phyloP scores from a whole-genome alignment of 495 filamentous ascomycete species.

The Podospora anserina region DNA sequence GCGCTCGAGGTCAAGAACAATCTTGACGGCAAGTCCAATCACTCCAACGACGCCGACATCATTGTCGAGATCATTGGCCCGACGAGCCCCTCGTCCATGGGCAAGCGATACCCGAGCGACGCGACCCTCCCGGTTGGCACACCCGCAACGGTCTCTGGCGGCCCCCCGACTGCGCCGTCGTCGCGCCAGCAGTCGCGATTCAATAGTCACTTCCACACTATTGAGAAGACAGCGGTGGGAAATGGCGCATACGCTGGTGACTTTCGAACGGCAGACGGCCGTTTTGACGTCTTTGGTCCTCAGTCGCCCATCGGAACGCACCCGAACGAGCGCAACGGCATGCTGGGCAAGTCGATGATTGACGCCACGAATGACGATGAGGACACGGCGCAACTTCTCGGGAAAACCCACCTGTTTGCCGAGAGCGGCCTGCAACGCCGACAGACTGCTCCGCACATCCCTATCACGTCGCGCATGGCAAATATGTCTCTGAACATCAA shows the following conservation, averaged over 20 bases:
- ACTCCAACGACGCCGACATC: conserved; percentile 70
- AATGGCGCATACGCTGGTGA: conserved; percentile 58
- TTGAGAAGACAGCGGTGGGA: conserved; percentile 68
- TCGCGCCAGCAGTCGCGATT: conserved; percentile 73
- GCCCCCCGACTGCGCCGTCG: conserved; percentile 51
- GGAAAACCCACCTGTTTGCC: conserved; percentile 80
- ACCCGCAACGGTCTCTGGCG: conserved; percentile 39
- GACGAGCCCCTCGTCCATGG: conserved; percentile 34
- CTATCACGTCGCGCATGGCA: conserved; percentile 62
- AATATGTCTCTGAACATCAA: conserved; percentile 71
- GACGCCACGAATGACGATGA: conserved; percentile 70
- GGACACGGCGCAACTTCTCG: conserved; percentile 75
- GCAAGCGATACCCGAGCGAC: conserved; percentile 42
- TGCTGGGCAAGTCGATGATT: conserved; percentile 80
- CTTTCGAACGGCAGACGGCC: conserved; percentile 32
- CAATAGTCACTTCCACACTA: conserved; percentile 70
- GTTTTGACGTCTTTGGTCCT: conserved; percentile 72
- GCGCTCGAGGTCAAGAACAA: conserved; percentile 74
- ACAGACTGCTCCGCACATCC: conserved; percentile 70
- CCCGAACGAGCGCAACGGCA: conserved; percentile 62
- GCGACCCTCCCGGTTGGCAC: conserved; percentile 29
- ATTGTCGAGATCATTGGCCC: conserved; percentile 69
- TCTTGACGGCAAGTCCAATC: conserved; percentile 77
- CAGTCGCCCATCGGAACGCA: conserved; percentile 80
- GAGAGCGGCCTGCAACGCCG: conserved; percentile 69